phyloP scores from a whole-genome alignment of 345 rosid species.

The Aquilaria malaccensis region DNA sequence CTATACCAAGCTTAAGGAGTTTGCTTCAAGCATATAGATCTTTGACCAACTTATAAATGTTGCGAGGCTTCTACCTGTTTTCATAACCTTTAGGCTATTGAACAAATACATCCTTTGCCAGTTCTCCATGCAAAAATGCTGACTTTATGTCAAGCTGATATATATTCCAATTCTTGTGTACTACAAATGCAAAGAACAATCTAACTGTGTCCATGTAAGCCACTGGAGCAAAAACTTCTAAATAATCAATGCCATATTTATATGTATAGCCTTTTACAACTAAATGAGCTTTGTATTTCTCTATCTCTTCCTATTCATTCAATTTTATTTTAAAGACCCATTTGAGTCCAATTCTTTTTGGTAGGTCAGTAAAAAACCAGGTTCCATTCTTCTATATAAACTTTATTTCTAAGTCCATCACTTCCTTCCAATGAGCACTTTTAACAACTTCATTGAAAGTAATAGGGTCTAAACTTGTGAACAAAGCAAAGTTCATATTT shows the following conservation, averaged over 20 bases:
- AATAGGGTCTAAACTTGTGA: too few relatives aligned
- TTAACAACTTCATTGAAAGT: conserved; percentile 1
- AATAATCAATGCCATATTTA: too few relatives aligned
- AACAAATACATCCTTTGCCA: background rate
- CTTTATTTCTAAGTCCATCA: background rate
- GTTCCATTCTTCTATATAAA: background rate
- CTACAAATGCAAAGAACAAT: background rate
- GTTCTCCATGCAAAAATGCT: background rate
- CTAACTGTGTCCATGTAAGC: too few relatives aligned
- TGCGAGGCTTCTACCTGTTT: background rate
- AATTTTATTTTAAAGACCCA: background rate
- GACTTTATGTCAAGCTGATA: background rate
- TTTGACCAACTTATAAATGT: background rate
- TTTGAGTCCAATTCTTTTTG: background rate
- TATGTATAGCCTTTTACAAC: background rate
- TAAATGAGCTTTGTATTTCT: background rate
- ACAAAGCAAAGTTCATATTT: too few relatives aligned
- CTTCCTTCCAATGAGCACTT: conserved; percentile 4
- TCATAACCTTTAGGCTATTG: background rate
- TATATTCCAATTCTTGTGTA: background rate
- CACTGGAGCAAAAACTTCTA: too few relatives aligned
- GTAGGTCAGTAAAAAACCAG: background rate
- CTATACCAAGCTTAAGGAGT: too few relatives aligned
- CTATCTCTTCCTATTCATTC: background rate
- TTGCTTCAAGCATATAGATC: background rate